Conservation (phyloP, 2,329 filamentous ascomycete species). For the Cryphonectria naterciae region DNA sequence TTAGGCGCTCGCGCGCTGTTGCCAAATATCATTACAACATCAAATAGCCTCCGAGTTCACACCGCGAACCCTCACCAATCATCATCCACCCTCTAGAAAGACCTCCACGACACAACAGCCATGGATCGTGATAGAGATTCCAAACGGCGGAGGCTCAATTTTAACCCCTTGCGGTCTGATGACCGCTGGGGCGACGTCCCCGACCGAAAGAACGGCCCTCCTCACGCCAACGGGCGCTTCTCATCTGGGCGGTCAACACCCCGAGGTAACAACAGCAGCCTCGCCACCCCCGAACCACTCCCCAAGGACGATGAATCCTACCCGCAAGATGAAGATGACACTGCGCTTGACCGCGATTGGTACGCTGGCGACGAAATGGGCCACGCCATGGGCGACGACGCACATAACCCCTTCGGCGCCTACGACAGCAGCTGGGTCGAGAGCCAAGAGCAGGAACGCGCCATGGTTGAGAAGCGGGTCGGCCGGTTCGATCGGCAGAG, state of each 20-base stretch:
- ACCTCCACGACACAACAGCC: neutral
- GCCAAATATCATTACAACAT: neutral
- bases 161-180: constrained; percentile 55
- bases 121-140: constrained; percentile 43
- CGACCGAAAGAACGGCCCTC: constrained; percentile 44
- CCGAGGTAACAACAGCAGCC: constrained; percentile 37
- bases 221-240: constrained; percentile 43
- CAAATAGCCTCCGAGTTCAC: neutral
- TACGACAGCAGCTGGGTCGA: constrained; percentile 74
- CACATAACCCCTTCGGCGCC: constrained; percentile 88
- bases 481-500: constrained; percentile 68
- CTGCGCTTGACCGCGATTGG: constrained; percentile 87
- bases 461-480: constrained; percentile 78
- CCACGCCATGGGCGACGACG: constrained; percentile 85
- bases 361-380: constrained; percentile 84
- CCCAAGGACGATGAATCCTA: constrained; percentile 47
- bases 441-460: constrained; percentile 71
- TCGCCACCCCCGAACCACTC: constrained; percentile 46
- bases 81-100: neutral
- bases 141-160: constrained; percentile 66
- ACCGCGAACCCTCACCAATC: neutral
- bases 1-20: neutral
- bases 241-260: constrained; percentile 36
- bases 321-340: constrained; percentile 72
- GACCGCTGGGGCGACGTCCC: constrained; percentile 61